A percentile compares a stretch with the other conserved stretches of the same genome.
Conservation (phyloP, 2,329 filamentous ascomycete genomes). For the Oidium heveae region DNA sequence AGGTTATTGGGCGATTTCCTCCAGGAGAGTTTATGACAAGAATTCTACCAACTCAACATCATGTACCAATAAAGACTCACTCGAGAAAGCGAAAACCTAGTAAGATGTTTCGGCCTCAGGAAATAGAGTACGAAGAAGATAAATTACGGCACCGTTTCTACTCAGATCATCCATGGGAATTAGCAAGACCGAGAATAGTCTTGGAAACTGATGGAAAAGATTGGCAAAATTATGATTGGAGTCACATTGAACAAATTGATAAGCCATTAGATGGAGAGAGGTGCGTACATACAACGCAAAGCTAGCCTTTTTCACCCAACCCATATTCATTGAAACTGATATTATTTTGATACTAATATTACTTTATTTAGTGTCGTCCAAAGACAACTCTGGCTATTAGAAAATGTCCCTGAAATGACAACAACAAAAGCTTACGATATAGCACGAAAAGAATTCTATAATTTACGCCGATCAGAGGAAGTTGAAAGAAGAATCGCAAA, state of each 20-base stretch:
- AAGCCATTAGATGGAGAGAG: constrained; percentile 64
- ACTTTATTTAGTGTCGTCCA: constrained; percentile 50
- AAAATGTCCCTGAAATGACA: constrained; percentile 30
- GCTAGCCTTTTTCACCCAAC: constrained; percentile 4
- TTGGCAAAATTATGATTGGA: constrained; percentile 54
- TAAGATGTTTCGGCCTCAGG: constrained; percentile 56
- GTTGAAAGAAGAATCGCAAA: constrained; percentile 58
- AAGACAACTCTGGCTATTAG: constrained; percentile 66
- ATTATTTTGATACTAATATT: neutral
- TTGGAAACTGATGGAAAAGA: constrained; percentile 74
- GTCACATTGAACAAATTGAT: constrained; percentile 44
- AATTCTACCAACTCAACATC: constrained; percentile 24
- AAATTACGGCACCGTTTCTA: constrained; percentile 59
- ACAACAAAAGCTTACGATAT: constrained; percentile 56
- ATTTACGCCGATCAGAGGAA: constrained; percentile 56
- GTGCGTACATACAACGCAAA: constrained; percentile 19
- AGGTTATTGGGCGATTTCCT: constrained; percentile 17
- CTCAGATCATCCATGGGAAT: constrained; percentile 87
- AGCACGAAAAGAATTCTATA: constrained; percentile 78
- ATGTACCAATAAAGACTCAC: constrained; percentile 6
- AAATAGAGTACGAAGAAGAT: constrained; percentile 65
- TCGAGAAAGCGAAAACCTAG: constrained; percentile 33
- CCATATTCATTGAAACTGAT: neutral
- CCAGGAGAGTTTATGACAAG: constrained; percentile 33
- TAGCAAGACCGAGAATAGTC: constrained; percentile 66